Base-by-base conservation (phyloP, 2,329 filamentous ascomycete species). In the Fusarium metavorans region DNA sequence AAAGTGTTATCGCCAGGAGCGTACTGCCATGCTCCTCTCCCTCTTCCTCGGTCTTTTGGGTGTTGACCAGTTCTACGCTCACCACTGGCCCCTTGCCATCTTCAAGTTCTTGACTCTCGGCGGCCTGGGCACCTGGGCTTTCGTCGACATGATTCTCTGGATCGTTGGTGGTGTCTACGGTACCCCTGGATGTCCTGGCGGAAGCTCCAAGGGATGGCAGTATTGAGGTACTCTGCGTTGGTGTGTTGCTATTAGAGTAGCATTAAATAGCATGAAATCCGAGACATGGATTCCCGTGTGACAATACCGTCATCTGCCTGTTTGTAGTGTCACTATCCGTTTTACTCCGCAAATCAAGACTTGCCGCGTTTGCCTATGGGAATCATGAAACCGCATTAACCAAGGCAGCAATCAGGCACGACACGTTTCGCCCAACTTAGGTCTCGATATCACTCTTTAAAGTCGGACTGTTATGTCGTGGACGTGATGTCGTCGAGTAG, bases 111-210 rank as follows among this genome's bases (percentile, higher is more conserved):
- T 78, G 8, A 78, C 75, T 3, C 3, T 77, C 6, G 73, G 76
- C 2, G 76, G 76, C 0, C 11, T 67, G 3, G 76, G 76, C 1
- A 20, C 70, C 23, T 77, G 75, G 75, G 64, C 57, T 10, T 27
- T 73, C 0, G 14, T 78, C n/a, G 75, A 75, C 45, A 60, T 70
- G 39, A 63, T 78, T 58, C 67, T 78, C 27, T 78, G 76, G 76
- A 77, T 72, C n/a, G 68, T 76, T 0, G 76, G 75, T 2, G 76
- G 72, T 18, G 65, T 78, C 3, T 78, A 78, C 56, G 67, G 70
- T 7, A 78, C 72, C 23, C 72, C 73, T 52, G 74, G 70, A 7
- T 77, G 76, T 27, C 71, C 73, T 43, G 69, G 72, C 14, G 73
- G 73, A 4, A 66, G 73, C 41, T 54, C 70, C n/a, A 39, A 41